Base-by-base conservation (phyloP, 208 protist species). In the Leishmania mexicana region DNA sequence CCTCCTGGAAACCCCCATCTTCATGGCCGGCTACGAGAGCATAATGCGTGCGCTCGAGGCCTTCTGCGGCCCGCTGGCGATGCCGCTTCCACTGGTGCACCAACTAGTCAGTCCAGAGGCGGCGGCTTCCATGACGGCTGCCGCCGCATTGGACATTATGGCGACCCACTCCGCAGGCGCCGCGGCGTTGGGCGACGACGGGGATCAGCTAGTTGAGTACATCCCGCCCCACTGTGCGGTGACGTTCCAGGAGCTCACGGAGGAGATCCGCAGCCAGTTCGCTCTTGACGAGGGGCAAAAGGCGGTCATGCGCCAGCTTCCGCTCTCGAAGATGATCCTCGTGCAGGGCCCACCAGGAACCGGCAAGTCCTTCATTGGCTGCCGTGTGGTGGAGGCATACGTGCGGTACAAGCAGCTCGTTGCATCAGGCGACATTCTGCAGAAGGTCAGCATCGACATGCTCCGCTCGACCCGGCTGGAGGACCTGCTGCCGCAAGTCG, bases 311-410 rank as follows among this genome's bases (percentile, higher is more conserved):
- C 82, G 83, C 0, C 84, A 83, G 40, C 89, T 98, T 79, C 90
- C 93, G 5, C 87, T 84, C 15, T 87, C 87, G 40, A 86, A 92
- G 71, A 81, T 99, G 85, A 81, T 97, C 76, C 89, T 98, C 28
- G 95, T 98, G 54, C 97, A 99, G 73, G 97, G 97, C 7, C 97
- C 97, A 0, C 97, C 97, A 5, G 97, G 97, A 64, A 99, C 97
- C 4, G 97, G 97, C n/a, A 99, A 99, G 88, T 98, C 95, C 5
- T 99, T 97, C 81, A 96, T 99, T 80, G 96, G 97, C 28, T 96
- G 93, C 79, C 93, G 94, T 42, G 87, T 98, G 1, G 96, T 98
- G 71, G 95, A 98, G 87, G 83, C 90, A 21, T 94, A 97, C 73
- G 91, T 96, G 73, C 90, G 94, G 1, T 98, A 96, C 90, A 97